Percentiles rank a stretch among this genome's conserved stretches.
phyloP scores from a whole-genome alignment of 1,284 basidiomycete genomes.

The Uromyces viciae-fabae region DNA sequence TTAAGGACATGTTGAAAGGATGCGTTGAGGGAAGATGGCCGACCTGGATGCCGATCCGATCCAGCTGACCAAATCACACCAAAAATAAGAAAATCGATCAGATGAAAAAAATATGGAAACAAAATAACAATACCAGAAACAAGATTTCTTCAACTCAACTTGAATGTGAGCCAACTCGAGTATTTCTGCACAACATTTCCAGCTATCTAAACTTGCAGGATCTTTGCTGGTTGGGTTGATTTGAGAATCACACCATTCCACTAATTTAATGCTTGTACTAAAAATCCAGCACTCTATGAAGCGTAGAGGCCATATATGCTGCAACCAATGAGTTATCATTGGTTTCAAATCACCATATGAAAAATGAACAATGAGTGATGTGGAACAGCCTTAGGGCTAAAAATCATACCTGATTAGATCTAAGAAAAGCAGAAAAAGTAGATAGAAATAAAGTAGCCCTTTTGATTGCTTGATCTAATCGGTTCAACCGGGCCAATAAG shows the following conservation, averaged over 20 bases:
- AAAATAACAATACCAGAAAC: constrained; percentile 1
- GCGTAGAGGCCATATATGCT: constrained; percentile 28
- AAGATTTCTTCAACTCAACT: constrained; percentile 58
- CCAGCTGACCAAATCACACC: constrained; percentile 64
- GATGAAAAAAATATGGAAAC: constrained; percentile 36
- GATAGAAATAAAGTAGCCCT: constrained; percentile 71
- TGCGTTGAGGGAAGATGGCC: constrained; percentile 68
- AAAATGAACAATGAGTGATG: not conserved
- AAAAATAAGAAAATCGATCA: not conserved
- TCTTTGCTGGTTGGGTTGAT: constrained; percentile 60
- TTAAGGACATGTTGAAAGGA: constrained; percentile 66
- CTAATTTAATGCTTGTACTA: constrained; percentile 78
- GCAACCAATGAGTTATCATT: not conserved
- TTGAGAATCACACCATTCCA: constrained; percentile 79
- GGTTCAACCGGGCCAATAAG: constrained; percentile 69
- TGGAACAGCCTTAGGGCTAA: not conserved
- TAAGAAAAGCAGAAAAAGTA: constrained; percentile 72
- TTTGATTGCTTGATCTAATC: constrained; percentile 66
- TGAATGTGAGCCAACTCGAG: constrained; percentile 75
- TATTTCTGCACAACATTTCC: constrained; percentile 67
- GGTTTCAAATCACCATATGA: not conserved
- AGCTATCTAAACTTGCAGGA: constrained; percentile 50
- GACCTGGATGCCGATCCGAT: constrained; percentile 69
- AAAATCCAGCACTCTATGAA: constrained; percentile 79
- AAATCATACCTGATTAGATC: constrained; percentile 68